Evolutionary conservation across 306 rosid genomes (phyloP).

Genomic region (Hippophae rhamnoides): DNA sequence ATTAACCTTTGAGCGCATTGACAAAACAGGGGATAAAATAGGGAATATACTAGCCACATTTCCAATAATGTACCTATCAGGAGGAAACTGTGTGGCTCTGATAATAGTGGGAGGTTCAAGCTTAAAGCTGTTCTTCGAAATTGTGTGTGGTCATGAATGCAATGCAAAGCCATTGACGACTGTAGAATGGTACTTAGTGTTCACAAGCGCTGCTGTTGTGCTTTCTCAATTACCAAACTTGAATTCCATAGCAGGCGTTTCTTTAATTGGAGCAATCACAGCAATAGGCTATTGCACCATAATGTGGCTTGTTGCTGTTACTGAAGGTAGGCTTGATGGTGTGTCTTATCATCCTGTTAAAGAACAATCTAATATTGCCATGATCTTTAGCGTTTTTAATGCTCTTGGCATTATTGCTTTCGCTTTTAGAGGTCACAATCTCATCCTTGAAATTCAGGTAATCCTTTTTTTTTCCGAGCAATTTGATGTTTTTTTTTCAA

Average conservation of each 20-base stretch:
- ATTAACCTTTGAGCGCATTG: background rate
- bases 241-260: slow-evolving; percentile 36
- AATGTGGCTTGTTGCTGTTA: slow-evolving; percentile 27
- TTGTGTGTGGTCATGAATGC: slow-evolving; percentile 26
- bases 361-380: slow-evolving; percentile 4
- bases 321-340: slow-evolving; percentile 22
- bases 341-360: slow-evolving; percentile 21
- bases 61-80: slow-evolving; percentile 27
- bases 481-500: background rate
- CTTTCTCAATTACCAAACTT: slow-evolving; percentile 35
- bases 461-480: background rate
- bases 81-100: slow-evolving; percentile 25
- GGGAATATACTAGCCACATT: slow-evolving; percentile 14
- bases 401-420: slow-evolving; percentile 36
- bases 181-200: slow-evolving; percentile 35
- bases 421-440: slow-evolving; percentile 48
- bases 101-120: slow-evolving; percentile 36
- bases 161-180: slow-evolving; percentile 22
- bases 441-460: slow-evolving; percentile 42
- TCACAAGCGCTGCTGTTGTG: slow-evolving; percentile 26
- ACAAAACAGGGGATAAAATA: slow-evolving; percentile 17
- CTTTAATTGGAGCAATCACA: slow-evolving; percentile 31
- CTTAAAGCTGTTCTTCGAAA: slow-evolving; percentile 19
- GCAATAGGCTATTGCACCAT: slow-evolving; percentile 28
- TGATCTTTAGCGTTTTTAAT: slow-evolving; percentile 23